Evolutionary conservation across 1,139 yeast species (phyloP), one percentile per base, ranked within the genome.

Genomic region (Magnusiomyces magnusii): DNA sequence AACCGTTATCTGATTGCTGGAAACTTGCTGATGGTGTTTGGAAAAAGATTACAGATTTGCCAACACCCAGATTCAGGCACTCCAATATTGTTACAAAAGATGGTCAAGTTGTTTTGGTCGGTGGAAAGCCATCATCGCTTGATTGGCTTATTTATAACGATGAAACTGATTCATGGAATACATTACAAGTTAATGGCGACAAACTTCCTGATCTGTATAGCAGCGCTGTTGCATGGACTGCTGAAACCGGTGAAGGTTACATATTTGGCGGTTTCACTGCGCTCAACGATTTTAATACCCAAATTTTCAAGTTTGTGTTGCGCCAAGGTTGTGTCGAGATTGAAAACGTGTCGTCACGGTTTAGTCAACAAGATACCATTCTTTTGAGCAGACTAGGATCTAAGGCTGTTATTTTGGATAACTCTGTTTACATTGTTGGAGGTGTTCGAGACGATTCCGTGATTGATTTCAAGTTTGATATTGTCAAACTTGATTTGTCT

Each of bases 31-130:
- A 60, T 27, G 56, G 64, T 44, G 51, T 61, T 41, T 80, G 87
- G 86, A 53, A 55, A 1, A 57, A 64, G 56, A 53, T 76, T 54
- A 75, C 66, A 2, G 70, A 75, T 25, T 62, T 86, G 44, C 80
- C 82, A 0, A 63, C 66, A 1, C 71, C 82, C 0, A 74, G 89
- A 56, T 77, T 78, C 28, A 76, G 92, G 60, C 95, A 87, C 68
- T 64, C 76, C 1, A 72, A 81, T 0, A 75, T 78, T n/a, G 65
- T 66, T 0, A 51, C 80, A 0, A 68, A 66, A 2, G 69, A 70
- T 1, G 66, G 69, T 1, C 66, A 74, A 17, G 72, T 84, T 1
- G 67, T 85, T 44, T 70, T 86, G 0, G 81, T 77, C 66, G 90
- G 91, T 3, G 89, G 89, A 2, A 65, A 60, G 10, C 21, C 49